phyloP scores from a whole-genome alignment of 352 stramenopile genomes.

The Globisporangium polare region DNA sequence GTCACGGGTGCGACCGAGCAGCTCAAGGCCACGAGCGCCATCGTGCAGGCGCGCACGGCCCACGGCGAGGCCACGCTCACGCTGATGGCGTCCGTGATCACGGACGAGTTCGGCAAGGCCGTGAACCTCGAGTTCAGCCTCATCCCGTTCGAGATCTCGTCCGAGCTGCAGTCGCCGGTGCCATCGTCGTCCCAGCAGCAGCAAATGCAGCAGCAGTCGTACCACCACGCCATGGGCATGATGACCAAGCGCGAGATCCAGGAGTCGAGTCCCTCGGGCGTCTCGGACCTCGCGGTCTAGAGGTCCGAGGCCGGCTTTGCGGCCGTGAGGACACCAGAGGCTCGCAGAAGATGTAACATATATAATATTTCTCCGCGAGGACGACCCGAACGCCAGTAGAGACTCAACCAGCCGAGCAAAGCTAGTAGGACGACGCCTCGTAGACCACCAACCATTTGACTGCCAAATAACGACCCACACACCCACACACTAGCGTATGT shows the following conservation, averaged over 20 bases:
- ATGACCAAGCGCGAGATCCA: conserved; percentile 33
- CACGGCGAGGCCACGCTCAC: conserved; percentile 47
- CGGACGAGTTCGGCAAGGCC: conserved; percentile 49
- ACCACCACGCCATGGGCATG: conserved; percentile 8
- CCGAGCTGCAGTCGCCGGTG: conserved; percentile 22
- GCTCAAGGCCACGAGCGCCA: conserved; percentile 37
- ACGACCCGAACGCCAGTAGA: neutral
- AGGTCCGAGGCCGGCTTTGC: too few species aligned
- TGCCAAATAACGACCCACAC: neutral
- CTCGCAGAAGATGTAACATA: conserved; percentile 38
- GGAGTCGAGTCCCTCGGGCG: conserved; percentile 51
- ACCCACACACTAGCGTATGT: neutral
- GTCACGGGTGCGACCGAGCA: conserved; percentile 36
- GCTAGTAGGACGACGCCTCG: neutral
- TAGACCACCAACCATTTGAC: neutral
- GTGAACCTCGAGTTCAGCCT: conserved; percentile 59
- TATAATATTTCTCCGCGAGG: conserved; percentile 37
- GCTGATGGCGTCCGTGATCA: conserved; percentile 51
- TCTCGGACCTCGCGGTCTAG: conserved; percentile 49
- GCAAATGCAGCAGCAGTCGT: too few species aligned
- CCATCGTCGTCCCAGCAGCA: neutral
- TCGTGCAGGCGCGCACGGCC: conserved; percentile 46
- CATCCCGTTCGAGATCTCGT: conserved; percentile 57
- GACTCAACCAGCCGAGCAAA: too few species aligned
- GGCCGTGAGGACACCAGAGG: neutral